Conservation (phyloP, 805 yeast genomes). For the Myxozyma neotropica region DNA sequence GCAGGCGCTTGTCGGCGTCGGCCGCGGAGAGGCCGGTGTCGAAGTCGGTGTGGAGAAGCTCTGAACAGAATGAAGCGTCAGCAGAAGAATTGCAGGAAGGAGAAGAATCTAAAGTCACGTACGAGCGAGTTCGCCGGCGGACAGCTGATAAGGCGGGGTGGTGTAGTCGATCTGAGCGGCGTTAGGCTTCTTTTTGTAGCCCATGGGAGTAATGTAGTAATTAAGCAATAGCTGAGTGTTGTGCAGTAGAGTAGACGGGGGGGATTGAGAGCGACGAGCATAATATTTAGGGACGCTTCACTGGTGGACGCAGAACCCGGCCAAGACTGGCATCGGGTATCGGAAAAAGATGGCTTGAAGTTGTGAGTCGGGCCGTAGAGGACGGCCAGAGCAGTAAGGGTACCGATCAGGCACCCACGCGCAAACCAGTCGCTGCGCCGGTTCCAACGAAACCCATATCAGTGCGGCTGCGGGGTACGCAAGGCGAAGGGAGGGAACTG, state of each 20-base stretch:
- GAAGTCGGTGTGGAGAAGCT: conserved; percentile 47
- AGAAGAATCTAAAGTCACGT: conserved; percentile 1
- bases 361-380: too few species aligned
- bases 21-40: conserved; percentile 52
- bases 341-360: too few species aligned
- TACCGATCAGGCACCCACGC: neutral
- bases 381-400: too few species aligned
- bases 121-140: conserved; percentile 18
- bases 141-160: conserved; percentile 16
- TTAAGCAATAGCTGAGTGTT: neutral
- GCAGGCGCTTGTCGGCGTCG: conserved; percentile 42
- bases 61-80: conserved; percentile 3
- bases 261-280: too few species aligned
- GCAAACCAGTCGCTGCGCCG: neutral
- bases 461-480: neutral
- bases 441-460: neutral
- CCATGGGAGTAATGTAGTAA: conserved; percentile 2
- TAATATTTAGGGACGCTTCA: too few species aligned
- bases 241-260: too few species aligned
- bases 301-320: too few species aligned
- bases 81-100: neutral
- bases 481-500: neutral
- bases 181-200: conserved; percentile 7
- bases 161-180: conserved; percentile 7
- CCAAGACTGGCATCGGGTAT: too few species aligned